A percentile compares a stretch with the other conserved stretches of the same genome.
phyloP scores from a whole-genome alignment of 106 monocot genomes.

The Allium sativum region DNA sequence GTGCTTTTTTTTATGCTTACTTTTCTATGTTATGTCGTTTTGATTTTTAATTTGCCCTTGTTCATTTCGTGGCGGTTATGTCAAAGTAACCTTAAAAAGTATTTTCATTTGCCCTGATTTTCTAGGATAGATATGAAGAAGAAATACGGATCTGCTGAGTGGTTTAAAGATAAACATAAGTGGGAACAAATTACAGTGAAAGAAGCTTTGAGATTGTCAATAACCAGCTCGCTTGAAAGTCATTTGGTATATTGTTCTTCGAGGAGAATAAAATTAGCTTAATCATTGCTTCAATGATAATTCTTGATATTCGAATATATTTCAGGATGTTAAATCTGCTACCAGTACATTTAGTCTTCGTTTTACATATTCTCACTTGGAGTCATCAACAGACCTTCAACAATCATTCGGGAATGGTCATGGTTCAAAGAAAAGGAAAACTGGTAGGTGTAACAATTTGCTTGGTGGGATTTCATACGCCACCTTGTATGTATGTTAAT shows the following conservation, averaged over 20 bases:
- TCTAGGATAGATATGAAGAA: constrained; percentile 65
- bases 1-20: too few relatives aligned
- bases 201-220: constrained; percentile 60
- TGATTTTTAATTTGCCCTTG: too few relatives aligned
- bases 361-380: constrained; percentile 49
- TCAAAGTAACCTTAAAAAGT: too few relatives aligned
- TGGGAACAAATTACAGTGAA: constrained; percentile 55
- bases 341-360: constrained; percentile 38
- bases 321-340: constrained; percentile 53
- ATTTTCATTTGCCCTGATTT: neutral
- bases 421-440: constrained; percentile 34
- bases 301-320: constrained; percentile 8
- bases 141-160: constrained; percentile 48
- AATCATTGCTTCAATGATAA: neutral
- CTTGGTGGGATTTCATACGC: too few relatives aligned
- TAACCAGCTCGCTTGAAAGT: constrained; percentile 48
- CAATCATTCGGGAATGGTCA: constrained; percentile 23
- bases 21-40: too few relatives aligned
- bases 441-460: constrained; percentile 25
- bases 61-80: too few relatives aligned
- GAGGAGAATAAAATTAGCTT: too few relatives aligned
- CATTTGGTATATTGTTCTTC: constrained; percentile 35
- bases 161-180: constrained; percentile 39
- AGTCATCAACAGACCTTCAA: constrained; percentile 49
- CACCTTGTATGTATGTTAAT: too few relatives aligned